These are phyloP conservation scores for Serendipita sp. DNA, from an alignment of 768 basidiomycete genomes.

Conservation along the genomic window DNA sequence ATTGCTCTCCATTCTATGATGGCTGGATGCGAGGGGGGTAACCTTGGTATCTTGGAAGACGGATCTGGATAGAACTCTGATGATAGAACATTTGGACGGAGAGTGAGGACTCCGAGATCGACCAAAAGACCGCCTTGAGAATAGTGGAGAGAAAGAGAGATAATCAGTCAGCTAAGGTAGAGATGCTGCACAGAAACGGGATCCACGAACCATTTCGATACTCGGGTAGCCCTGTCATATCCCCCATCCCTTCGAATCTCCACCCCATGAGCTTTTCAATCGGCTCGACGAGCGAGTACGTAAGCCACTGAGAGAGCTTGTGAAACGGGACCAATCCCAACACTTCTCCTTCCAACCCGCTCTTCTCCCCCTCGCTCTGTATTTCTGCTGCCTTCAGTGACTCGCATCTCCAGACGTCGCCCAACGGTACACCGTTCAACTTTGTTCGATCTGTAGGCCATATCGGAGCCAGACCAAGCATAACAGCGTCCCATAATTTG, in stretches of 20 bases:
- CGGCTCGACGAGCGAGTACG: constrained; percentile 76
- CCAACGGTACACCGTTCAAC: constrained; percentile 49
- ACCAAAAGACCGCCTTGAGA: constrained; percentile 64
- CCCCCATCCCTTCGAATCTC: constrained; percentile 64
- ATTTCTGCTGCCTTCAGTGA: constrained; percentile 25
- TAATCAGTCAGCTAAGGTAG: not conserved
- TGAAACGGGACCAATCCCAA: constrained; percentile 84
- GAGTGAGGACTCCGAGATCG: constrained; percentile 62
- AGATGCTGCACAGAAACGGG: not conserved
- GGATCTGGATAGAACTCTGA: constrained; percentile 25
- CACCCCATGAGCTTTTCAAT: constrained; percentile 64
- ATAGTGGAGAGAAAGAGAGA: not conserved
- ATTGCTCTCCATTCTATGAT: constrained; percentile 94
- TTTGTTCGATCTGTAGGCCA: constrained; percentile 69
- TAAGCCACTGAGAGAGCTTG: constrained; percentile 88
- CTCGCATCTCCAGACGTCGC: constrained; percentile 87
- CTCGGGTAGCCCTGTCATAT: constrained; percentile 87
- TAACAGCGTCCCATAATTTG: constrained; percentile 66
- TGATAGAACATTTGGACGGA: constrained; percentile 42
- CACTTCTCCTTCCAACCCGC: constrained; percentile 26
- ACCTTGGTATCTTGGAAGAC: constrained; percentile 39
- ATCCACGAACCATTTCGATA: constrained; percentile 68
- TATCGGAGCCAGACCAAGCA: constrained; percentile 68
- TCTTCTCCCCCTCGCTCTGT: constrained; percentile 11
- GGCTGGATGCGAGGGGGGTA: constrained; percentile 67